Evolutionary conservation across 73 alveolate genomes (phyloP).

Genomic region (Effrenium voratum): DNA sequence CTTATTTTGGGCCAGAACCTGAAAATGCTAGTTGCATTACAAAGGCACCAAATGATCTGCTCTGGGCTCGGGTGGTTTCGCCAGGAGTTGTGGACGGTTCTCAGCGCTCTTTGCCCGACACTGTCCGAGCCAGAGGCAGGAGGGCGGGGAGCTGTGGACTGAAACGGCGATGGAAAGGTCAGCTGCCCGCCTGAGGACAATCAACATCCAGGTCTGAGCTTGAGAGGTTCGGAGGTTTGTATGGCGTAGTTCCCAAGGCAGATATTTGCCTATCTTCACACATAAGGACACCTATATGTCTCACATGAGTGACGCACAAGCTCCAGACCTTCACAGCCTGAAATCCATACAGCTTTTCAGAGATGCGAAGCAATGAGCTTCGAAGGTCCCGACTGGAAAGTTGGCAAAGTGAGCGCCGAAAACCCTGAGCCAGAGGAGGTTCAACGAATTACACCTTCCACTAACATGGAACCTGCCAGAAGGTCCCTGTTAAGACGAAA

Average conservation of each 20-base stretch:
- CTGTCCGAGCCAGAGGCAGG: conserved; percentile 12
- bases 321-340: too few relatives aligned
- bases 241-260: not conserved
- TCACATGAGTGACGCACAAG: not conserved
- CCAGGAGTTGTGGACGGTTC: conserved; percentile 66
- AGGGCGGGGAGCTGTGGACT: not conserved
- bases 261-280: too few relatives aligned
- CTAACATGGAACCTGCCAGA: not conserved
- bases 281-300: not conserved
- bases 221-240: not conserved
- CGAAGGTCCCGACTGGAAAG: too few relatives aligned
- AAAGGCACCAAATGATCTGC: not conserved
- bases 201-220: not conserved
- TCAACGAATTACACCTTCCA: not conserved
- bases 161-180: not conserved
- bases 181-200: too few relatives aligned
- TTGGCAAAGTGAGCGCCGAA: too few relatives aligned
- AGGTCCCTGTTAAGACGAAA: not conserved
- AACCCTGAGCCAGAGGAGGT: too few relatives aligned
- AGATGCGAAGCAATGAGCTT: too few relatives aligned
- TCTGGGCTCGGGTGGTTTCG: too few relatives aligned
- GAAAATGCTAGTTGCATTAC: not conserved
- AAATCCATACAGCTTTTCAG: too few relatives aligned
- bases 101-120: not conserved
- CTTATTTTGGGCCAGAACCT: not conserved